Evolutionary conservation across 768 basidiomycete species (phyloP).

Genomic region (Lactifluus piperatus): DNA sequence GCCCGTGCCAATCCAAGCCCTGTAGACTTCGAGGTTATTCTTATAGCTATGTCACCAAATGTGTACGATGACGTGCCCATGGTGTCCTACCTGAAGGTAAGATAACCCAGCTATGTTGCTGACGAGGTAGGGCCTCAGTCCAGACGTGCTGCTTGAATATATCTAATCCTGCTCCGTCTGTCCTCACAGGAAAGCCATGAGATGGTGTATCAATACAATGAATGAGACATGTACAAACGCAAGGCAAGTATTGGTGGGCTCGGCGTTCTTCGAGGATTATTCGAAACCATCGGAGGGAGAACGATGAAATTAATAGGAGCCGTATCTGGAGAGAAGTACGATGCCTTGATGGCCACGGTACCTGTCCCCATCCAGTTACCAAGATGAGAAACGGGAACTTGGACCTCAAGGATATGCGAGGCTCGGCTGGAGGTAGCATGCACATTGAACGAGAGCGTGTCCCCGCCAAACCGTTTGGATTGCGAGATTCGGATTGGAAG

Average conservation of each 20-base stretch:
- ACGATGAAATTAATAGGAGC: conserved; percentile 51
- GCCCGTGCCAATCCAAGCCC: conserved; percentile 93
- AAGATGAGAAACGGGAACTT: conserved; percentile 40
- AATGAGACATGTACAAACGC: conserved; percentile 32
- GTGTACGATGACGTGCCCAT: conserved; percentile 48
- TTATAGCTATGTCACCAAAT: neutral
- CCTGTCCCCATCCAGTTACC: conserved; percentile 31
- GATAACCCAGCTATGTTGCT: conserved; percentile 61
- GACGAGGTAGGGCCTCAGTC: conserved; percentile 51
- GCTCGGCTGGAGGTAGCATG: conserved; percentile 22
- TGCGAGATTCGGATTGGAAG: conserved; percentile 46
- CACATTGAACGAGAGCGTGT: conserved; percentile 35
- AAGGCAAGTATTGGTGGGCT: conserved; percentile 52
- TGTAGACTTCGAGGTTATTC: conserved; percentile 23
- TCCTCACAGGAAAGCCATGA: conserved; percentile 2
- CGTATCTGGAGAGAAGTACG: conserved; percentile 48
- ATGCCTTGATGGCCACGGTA: conserved; percentile 34
- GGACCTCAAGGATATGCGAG: conserved; percentile 27
- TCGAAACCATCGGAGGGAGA: conserved; percentile 42
- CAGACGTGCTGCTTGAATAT: conserved; percentile 48
- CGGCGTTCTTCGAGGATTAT: conserved; percentile 19
- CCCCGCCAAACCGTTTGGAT: conserved; percentile 28
- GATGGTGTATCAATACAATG: neutral
- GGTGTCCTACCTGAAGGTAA: conserved; percentile 77
- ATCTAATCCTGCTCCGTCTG: conserved; percentile 86